Conservation (phyloP, 202 grass and related monocot species). For the Cymbopogon flexuosus region DNA sequence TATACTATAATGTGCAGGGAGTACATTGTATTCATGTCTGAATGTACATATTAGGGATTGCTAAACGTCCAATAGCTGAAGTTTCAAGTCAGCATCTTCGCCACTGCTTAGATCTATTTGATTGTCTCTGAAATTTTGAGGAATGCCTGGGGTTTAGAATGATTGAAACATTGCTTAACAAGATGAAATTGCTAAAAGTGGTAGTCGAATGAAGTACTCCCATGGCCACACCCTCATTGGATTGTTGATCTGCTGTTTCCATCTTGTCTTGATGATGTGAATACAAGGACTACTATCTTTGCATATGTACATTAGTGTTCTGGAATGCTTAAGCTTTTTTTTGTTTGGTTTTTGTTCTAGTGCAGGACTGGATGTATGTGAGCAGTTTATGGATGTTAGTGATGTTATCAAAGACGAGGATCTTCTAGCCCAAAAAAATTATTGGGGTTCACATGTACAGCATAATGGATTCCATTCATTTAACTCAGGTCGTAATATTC, state of each 20-base stretch:
- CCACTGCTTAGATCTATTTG: neutral
- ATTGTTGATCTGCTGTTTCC: neutral
- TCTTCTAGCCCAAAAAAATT: conserved; percentile 69
- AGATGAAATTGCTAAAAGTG: no score
- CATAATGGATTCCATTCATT: conserved; percentile 62
- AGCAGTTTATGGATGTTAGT: conserved; percentile 99
- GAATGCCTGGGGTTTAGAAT: neutral
- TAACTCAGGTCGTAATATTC: conserved; percentile 70
- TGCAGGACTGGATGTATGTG: conserved; percentile 91
- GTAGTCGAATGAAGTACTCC: neutral
- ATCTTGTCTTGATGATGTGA: conserved; percentile 4
- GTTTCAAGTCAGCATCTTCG: neutral
- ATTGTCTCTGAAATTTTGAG: neutral
- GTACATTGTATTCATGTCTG: neutral
- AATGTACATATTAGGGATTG: neutral
- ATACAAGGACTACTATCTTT: neutral
- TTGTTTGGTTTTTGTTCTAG: conserved; percentile 19
- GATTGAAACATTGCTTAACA: neutral
- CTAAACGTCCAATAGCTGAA: conserved; percentile 2
- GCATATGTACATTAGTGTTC: neutral
- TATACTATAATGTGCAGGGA: neutral
- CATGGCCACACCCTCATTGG: neutral
- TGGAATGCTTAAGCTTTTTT: conserved; percentile 19
- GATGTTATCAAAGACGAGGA: conserved; percentile 97
- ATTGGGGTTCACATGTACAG: conserved; percentile 51